phyloP scores from a whole-genome alignment of 2,329 filamentous ascomycete genomes.

The Diaporthe velutina region DNA sequence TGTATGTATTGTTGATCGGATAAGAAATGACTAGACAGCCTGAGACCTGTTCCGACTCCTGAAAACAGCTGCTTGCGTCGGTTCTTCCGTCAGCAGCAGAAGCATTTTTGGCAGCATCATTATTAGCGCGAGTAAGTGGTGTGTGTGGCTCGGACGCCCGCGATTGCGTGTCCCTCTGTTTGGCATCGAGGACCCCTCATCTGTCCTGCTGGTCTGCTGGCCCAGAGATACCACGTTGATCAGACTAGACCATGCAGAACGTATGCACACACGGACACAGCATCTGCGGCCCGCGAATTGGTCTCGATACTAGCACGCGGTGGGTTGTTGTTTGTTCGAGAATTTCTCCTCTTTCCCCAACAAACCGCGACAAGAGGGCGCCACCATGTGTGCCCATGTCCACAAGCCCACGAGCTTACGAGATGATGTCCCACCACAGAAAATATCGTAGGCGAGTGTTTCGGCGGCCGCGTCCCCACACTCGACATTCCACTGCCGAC shows the following conservation, averaged over 20 bases:
- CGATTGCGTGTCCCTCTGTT: conserved; percentile 14
- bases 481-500: neutral
- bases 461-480: neutral
- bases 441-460: neutral
- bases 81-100: neutral
- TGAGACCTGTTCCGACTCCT: conserved; percentile 18
- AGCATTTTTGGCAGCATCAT: neutral
- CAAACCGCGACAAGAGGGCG: neutral
- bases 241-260: neutral
- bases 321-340: neutral
- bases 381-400: neutral
- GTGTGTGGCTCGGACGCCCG: conserved; percentile 13
- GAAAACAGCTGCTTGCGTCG: neutral
- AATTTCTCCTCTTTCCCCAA: conserved; percentile 17
- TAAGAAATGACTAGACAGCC: neutral
- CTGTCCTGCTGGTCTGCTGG: neutral
- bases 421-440: conserved; percentile 11
- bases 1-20: neutral
- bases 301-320: neutral
- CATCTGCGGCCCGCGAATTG: conserved; percentile 24
- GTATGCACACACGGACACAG: conserved; percentile 16
- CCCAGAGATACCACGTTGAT: neutral
- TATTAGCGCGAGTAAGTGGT: conserved; percentile 12
- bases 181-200: neutral
- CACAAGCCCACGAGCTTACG: neutral